A percentile compares a stretch with the other conserved stretches of the same genome.
These are phyloP conservation scores for Parastagonospora nodorum DNA, from an alignment of 2,329 filamentous ascomycete genomes.

Conservation along the genomic window DNA sequence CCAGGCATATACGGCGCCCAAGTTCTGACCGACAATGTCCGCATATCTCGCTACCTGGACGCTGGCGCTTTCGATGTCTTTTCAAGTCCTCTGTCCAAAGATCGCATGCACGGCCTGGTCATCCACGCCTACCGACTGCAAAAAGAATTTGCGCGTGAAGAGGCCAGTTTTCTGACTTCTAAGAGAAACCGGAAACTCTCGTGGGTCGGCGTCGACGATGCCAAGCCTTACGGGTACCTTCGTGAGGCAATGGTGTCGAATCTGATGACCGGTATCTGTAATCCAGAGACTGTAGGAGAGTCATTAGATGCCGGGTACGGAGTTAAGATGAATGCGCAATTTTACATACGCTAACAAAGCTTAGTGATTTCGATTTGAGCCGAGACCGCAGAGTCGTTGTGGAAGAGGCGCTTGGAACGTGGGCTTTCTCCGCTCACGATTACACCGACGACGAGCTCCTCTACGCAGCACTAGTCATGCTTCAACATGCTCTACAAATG, in stretches of 20 bases:
- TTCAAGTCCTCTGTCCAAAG: constrained; percentile 74
- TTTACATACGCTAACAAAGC: constrained; percentile 18
- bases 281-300: constrained; percentile 65
- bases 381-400: constrained; percentile 69
- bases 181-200: constrained; percentile 82
- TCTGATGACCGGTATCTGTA: constrained; percentile 88
- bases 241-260: constrained; percentile 92
- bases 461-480: constrained; percentile 82
- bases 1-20: constrained; percentile 41
- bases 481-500: constrained; percentile 83
- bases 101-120: constrained; percentile 75
- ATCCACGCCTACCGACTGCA: constrained; percentile 84
- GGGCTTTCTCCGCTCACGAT: constrained; percentile 88
- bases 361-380: constrained; percentile 68
- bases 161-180: constrained; percentile 71
- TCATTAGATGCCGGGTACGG: constrained; percentile 65
- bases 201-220: constrained; percentile 86
- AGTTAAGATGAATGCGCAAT: neutral
- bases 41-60: constrained; percentile 76
- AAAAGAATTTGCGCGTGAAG: constrained; percentile 75
- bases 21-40: constrained; percentile 54
- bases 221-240: constrained; percentile 86
- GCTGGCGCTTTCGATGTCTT: constrained; percentile 87
- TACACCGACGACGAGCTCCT: constrained; percentile 90
- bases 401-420: constrained; percentile 72